Evolutionary conservation across 2,329 filamentous ascomycete species (phyloP).

Genomic region (Lojkania enalia): DNA sequence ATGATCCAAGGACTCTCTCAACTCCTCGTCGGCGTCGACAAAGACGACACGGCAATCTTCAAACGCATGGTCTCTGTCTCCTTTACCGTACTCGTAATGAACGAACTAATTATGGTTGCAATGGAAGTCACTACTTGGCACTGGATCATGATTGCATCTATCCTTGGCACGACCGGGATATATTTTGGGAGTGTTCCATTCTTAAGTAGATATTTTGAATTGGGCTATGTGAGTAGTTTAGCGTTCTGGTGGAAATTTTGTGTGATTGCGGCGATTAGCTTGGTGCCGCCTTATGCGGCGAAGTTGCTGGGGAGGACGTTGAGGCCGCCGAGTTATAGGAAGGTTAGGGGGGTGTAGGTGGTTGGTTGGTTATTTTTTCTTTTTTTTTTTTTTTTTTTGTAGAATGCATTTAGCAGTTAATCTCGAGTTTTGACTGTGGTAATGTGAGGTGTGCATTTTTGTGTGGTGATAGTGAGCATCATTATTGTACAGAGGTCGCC

Average conservation of each 20-base stretch:
- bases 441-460: no score
- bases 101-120: slow-evolving; percentile 96
- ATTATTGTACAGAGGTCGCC: no score
- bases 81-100: slow-evolving; percentile 89
- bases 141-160: slow-evolving; percentile 81
- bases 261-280: slow-evolving; percentile 76
- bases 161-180: slow-evolving; percentile 79
- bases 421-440: no score
- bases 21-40: slow-evolving; percentile 74
- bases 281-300: slow-evolving; percentile 83
- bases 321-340: slow-evolving; percentile 91
- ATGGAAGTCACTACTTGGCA: slow-evolving; percentile 98
- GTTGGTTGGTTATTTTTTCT: neutral
- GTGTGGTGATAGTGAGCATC: no score
- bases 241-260: slow-evolving; percentile 87
- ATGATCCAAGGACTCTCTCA: slow-evolving; percentile 96
- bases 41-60: slow-evolving; percentile 35
- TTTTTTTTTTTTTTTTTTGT: no score
- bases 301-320: slow-evolving; percentile 84
- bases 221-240: slow-evolving; percentile 74
- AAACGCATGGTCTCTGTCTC: slow-evolving; percentile 79
- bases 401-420: no score
- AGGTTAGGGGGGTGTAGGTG: slow-evolving; percentile 71
- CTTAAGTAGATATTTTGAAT: slow-evolving; percentile 85
- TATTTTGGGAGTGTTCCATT: slow-evolving; percentile 86